Base-by-base conservation (phyloP, 148 eudicot species). In the Persicaria tinctoria region DNA sequence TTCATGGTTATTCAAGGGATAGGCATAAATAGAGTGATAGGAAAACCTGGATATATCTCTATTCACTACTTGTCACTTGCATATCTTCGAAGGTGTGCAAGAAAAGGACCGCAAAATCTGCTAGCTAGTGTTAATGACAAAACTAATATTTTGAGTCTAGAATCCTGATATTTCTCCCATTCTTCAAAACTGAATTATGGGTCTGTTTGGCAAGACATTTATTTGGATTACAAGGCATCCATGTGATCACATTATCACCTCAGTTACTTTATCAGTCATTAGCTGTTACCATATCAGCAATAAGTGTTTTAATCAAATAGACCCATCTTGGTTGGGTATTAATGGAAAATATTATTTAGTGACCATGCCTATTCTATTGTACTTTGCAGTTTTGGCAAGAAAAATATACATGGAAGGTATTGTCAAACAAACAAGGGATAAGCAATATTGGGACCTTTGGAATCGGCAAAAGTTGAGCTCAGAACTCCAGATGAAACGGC, bases 371-470 rank as follows among this genome's bases (percentile, higher is more conserved):
- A 38, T 76, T 73, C 38, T 51, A 75, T 76, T 74, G 73, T 74
- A 70, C 41, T 32, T 56, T 82, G 44, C 80, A 95, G 99, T 90
- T 84, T 76, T 86, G 83, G 91, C 92, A 9, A 86, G 91, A 85
- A 88, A 84, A 84, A 66, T 79, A 79, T 91, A 90, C 80, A 85
- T 89, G 87, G 91, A 90, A 81, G 94, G 90, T 62, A 82, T 95
- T 77, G 78, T 95, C 73, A 92, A 84, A 82, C 99, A 92, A 86
- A 87, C 89, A 55, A 85, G 86, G 76, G 99, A 95, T 83, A 86
- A 70, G 71, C 88, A 83, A 79, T 95, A 89, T 80, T 84, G 84
- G 91, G 94, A 92, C 77, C 85, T 92, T 13, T 95, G 99, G 97
- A 82, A 89, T 80, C 84, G 88, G 49, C 96, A 90, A 79, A 90